These are phyloP conservation scores for Nectriaceae sp. DNA, from an alignment of 2,329 filamentous ascomycete genomes.

Conservation along the genomic window DNA sequence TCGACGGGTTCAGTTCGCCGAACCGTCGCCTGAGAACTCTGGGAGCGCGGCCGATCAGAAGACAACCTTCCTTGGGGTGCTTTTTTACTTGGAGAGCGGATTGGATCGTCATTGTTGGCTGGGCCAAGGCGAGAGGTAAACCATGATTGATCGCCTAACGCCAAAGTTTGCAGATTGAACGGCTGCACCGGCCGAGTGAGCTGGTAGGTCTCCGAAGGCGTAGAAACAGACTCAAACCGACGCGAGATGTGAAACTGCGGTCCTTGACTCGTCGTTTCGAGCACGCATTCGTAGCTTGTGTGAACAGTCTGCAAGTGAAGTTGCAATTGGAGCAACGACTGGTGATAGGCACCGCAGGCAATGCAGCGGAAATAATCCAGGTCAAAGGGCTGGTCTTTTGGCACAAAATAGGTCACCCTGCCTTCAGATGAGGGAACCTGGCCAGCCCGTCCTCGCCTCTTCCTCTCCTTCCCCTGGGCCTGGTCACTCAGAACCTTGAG, in stretches of 20 bases:
- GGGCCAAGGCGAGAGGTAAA: slow-evolving; percentile 43
- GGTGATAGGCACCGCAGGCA: slow-evolving; percentile 49
- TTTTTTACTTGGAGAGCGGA: slow-evolving; percentile 25
- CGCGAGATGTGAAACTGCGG: slow-evolving; percentile 43
- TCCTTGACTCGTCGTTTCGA: slow-evolving; percentile 38
- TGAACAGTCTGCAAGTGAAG: slow-evolving; percentile 50
- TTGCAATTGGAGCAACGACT: slow-evolving; percentile 49
- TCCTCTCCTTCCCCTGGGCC: slow-evolving; percentile 54
- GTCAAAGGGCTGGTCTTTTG: slow-evolving; percentile 44
- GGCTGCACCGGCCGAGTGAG: slow-evolving; percentile 44
- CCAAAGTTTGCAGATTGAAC: slow-evolving; percentile 47
- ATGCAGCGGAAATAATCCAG: slow-evolving; percentile 55
- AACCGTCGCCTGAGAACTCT: slow-evolving; percentile 11
- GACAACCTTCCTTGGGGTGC: slow-evolving; percentile 20
- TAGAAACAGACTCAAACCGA: slow-evolving; percentile 27
- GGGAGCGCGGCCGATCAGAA: slow-evolving; percentile 24
- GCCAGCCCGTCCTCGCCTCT: slow-evolving; percentile 35
- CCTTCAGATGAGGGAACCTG: slow-evolving; percentile 37
- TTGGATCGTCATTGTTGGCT: slow-evolving; percentile 27
- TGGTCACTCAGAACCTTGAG: slow-evolving; percentile 60
- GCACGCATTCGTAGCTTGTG: slow-evolving; percentile 45
- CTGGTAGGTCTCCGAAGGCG: slow-evolving; percentile 41
- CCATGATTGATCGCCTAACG: slow-evolving; percentile 50
- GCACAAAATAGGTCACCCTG: slow-evolving; percentile 48
- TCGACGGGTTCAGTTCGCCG: slow-evolving; percentile 9